Evolutionary conservation across 1,139 yeast genomes (phyloP).

Genomic region (Pichia sp.): DNA sequence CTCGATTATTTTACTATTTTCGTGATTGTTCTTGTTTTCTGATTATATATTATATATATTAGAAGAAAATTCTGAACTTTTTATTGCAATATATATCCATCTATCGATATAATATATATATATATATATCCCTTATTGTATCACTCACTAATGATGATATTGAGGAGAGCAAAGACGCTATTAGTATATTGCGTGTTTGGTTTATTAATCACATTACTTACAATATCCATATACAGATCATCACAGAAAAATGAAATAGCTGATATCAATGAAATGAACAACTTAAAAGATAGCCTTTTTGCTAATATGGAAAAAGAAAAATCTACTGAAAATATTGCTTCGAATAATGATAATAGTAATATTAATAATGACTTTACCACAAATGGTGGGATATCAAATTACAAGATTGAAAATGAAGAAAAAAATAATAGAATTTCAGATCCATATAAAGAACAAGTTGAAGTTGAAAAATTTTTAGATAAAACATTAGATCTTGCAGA

Average conservation of each 20-base stretch:
- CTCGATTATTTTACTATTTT: too few relatives aligned
- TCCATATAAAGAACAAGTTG: constrained; percentile 3
- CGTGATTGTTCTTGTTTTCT: too few relatives aligned
- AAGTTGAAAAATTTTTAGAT: constrained; percentile 6
- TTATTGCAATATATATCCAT: too few relatives aligned
- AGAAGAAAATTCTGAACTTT: too few relatives aligned
- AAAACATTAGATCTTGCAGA: not conserved
- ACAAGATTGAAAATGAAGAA: too few relatives aligned
- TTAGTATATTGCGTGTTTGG: not conserved
- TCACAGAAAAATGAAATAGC: not conserved
- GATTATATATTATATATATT: too few relatives aligned
- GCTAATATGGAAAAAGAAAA: not conserved
- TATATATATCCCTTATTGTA: too few relatives aligned
- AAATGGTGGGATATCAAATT: too few relatives aligned
- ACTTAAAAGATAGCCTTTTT: not conserved
- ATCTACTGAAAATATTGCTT: not conserved
- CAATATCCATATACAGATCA: not conserved
- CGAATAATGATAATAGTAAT: not conserved
- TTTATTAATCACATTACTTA: not conserved
- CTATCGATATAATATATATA: too few relatives aligned
- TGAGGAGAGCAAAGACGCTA: not conserved
- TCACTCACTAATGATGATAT: too few relatives aligned
- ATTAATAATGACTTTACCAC: not conserved
- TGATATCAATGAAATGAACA: not conserved
- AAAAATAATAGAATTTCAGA: not conserved